Percentiles rank a stretch among this genome's conserved stretches.
Conservation (phyloP, 2,329 filamentous ascomycete genomes). For the Epichloe baconii region DNA sequence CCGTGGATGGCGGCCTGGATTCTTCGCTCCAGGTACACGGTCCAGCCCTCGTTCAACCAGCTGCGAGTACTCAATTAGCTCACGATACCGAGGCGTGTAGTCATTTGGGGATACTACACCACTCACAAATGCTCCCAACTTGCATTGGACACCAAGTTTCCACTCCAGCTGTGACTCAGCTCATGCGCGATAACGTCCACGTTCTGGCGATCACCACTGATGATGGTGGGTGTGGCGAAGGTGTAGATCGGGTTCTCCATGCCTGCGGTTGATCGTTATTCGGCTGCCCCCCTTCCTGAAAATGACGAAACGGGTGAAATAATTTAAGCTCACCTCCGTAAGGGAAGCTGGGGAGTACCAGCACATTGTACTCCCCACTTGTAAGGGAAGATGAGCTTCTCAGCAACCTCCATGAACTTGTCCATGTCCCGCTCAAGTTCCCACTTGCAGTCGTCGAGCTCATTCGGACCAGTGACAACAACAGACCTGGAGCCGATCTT, state of each 20-base stretch:
- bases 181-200: conserved; percentile 93
- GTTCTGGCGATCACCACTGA: conserved; percentile 82
- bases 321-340: conserved; percentile 51
- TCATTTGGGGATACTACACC: neutral
- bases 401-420: conserved; percentile 78
- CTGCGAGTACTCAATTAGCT: conserved; percentile 18
- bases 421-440: conserved; percentile 87
- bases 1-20: conserved; percentile 69
- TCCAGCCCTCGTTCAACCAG: conserved; percentile 76
- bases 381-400: conserved; percentile 73
- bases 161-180: conserved; percentile 68
- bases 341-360: conserved; percentile 76
- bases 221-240: conserved; percentile 87
- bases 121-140: conserved; percentile 70
- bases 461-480: conserved; percentile 80
- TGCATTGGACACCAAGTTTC: conserved; percentile 67
- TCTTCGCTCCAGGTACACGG: conserved; percentile 82
- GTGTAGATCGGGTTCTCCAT: conserved; percentile 94
- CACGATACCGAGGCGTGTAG: neutral
- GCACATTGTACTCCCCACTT: conserved; percentile 91
- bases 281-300: neutral
- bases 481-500: conserved; percentile 73
- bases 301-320: neutral
- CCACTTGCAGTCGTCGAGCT: conserved; percentile 72
- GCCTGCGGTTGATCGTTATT: conserved; percentile 23